Percentiles rank a stretch among this genome's conserved stretches.
Evolutionary conservation across 2,329 filamentous ascomycete species (phyloP).

Genomic region (Colletotrichum sublineola): DNA sequence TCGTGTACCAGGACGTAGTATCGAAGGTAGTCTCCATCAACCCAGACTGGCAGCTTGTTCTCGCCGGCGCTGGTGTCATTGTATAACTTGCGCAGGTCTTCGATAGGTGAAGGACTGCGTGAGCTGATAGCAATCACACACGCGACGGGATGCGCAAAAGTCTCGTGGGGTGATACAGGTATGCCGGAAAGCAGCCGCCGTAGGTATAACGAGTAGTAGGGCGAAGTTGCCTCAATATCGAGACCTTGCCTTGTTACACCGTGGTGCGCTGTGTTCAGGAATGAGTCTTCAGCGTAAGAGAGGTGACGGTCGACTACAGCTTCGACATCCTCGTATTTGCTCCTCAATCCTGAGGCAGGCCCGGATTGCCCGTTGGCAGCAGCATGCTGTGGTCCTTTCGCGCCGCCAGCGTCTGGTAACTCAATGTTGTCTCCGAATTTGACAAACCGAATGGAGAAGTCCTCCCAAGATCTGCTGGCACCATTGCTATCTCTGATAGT

Average conservation of each 20-base stretch:
- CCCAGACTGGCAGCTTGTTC: conserved; percentile 82
- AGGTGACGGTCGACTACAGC: conserved; percentile 84
- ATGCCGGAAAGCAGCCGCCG: conserved; percentile 85
- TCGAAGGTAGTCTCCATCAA: conserved; percentile 90
- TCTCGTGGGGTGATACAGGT: conserved; percentile 86
- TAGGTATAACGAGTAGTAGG: conserved; percentile 88
- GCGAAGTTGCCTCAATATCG: conserved; percentile 71
- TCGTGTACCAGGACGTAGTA: conserved; percentile 98
- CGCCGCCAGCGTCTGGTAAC: conserved; percentile 58
- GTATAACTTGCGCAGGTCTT: conserved; percentile 87
- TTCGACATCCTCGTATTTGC: conserved; percentile 76
- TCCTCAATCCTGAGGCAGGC: conserved; percentile 39
- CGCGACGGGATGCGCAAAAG: conserved; percentile 93
- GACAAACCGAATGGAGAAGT: conserved; percentile 90
- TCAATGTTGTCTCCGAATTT: conserved; percentile 73
- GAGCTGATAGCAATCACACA: conserved; percentile 97
- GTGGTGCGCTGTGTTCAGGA: conserved; percentile 54
- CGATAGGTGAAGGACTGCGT: conserved; percentile 84
- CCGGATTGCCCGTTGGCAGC: conserved; percentile 48
- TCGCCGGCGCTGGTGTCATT: conserved; percentile 84
- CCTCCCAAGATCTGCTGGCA: conserved; percentile 84
- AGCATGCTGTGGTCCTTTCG: conserved; percentile 47
- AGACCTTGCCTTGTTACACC: conserved; percentile 57
- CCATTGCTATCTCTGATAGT: conserved; percentile 92
- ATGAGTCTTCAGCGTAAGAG: conserved; percentile 77